phyloP scores from a whole-genome alignment of 768 basidiomycete genomes.

The Sporobolomyces pararoseus region DNA sequence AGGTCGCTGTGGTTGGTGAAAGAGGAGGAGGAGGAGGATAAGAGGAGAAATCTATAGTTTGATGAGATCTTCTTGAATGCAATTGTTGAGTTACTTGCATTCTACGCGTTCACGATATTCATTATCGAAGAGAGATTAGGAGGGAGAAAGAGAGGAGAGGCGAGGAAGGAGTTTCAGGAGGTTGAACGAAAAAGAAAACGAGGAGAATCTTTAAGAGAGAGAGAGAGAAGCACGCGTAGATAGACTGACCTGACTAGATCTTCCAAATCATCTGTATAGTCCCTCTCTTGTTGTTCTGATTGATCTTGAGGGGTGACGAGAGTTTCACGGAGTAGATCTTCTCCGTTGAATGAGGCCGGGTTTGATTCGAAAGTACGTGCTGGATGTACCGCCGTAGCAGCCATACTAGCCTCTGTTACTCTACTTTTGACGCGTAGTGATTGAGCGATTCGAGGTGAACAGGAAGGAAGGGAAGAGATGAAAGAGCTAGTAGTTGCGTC shows the following conservation, averaged over 20 bases:
- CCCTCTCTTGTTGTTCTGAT: not conserved
- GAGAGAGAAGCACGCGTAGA: too few species aligned
- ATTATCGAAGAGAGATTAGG: not conserved
- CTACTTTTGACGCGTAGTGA: not conserved
- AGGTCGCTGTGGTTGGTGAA: not conserved
- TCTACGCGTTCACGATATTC: not conserved
- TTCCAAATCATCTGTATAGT: slow-evolving; percentile 34
- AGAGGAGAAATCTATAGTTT: not conserved
- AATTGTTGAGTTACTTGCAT: slow-evolving; percentile 18
- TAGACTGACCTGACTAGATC: slow-evolving; percentile 21
- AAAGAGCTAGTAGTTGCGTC: too few species aligned
- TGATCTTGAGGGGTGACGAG: not conserved
- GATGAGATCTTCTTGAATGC: slow-evolving; percentile 13
- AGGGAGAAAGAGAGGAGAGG: not conserved
- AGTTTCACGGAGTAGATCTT: slow-evolving; percentile 15
- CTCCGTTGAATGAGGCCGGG: too few species aligned
- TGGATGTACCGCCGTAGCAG: not conserved
- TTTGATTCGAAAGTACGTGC: too few species aligned
- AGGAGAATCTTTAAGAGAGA: too few species aligned
- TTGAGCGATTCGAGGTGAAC: too few species aligned
- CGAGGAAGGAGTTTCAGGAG: not conserved
- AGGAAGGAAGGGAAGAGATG: too few species aligned
- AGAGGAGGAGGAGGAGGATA: not conserved
- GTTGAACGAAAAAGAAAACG: too few species aligned
- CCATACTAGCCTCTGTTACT: too few species aligned